Evolutionary conservation across 164 flowering plant species (phyloP).

Genomic region (Annona cherimola): DNA sequence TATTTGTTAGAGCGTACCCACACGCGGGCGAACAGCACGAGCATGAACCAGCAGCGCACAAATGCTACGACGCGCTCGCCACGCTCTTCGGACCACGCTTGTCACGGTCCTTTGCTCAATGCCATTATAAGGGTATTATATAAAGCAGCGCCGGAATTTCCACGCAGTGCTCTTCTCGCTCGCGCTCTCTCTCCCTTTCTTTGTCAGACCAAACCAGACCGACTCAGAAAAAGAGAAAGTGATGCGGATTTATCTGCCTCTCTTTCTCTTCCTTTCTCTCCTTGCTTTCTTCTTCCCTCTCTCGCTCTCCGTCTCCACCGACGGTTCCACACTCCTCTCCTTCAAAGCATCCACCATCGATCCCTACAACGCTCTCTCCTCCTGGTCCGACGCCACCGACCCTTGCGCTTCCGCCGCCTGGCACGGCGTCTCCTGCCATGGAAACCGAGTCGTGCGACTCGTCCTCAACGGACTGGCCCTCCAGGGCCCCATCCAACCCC

Average conservation of each 20-base stretch:
- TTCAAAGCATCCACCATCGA: constrained; percentile 28
- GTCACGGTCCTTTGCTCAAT: no score
- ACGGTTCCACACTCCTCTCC: constrained; percentile 20
- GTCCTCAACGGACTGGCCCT: constrained; percentile 38
- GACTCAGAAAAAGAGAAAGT: neutral
- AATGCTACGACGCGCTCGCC: no score
- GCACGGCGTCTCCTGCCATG: constrained; percentile 43
- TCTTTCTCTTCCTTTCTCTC: constrained; percentile 7
- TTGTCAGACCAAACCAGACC: neutral
- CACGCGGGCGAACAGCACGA: no score
- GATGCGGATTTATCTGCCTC: neutral
- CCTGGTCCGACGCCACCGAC: constrained; percentile 32
- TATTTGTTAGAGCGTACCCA: no score
- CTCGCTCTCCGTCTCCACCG: constrained; percentile 7
- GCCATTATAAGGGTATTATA: no score
- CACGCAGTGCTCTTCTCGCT: no score
- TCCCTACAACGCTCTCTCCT: constrained; percentile 18
- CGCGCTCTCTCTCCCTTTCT: neutral
- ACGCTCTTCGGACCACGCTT: no score
- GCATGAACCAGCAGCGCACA: no score
- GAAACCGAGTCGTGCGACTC: constrained; percentile 31
- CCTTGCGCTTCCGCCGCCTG: constrained; percentile 39
- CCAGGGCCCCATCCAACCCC: constrained; percentile 25
- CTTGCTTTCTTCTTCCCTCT: constrained; percentile 8
- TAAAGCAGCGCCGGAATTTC: no score